Conservation (phyloP, 2,329 filamentous ascomycete genomes). For the Ophiostoma sp. region DNA sequence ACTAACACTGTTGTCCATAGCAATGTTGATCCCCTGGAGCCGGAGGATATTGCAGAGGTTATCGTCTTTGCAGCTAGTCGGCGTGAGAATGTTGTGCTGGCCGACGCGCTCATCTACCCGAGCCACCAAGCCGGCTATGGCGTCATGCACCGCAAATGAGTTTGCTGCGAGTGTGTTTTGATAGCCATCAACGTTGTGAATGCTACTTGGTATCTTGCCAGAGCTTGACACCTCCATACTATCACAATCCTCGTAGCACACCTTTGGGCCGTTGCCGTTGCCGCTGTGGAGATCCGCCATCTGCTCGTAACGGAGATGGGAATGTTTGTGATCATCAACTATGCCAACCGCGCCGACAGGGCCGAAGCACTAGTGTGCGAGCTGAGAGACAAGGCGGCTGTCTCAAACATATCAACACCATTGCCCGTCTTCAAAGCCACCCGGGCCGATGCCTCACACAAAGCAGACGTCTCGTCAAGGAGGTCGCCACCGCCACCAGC, state of each 20-base stretch:
- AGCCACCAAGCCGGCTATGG: slow-evolving; percentile 63
- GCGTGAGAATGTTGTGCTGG: slow-evolving; percentile 84
- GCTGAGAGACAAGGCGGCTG: neutral
- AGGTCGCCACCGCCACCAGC: neutral
- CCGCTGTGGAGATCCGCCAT: neutral
- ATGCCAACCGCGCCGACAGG: neutral
- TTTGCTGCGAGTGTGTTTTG: neutral
- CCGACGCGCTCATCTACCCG: slow-evolving; percentile 80
- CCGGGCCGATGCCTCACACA: neutral
- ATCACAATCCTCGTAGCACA: neutral
- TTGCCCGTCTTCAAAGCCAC: neutral
- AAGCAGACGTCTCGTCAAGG: neutral
- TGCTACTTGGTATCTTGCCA: too few relatives aligned
- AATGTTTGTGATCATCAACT: slow-evolving; percentile 5
- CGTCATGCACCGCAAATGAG: neutral
- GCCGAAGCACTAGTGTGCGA: neutral
- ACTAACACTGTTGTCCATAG: slow-evolving; percentile 35
- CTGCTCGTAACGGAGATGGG: neutral
- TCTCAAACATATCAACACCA: neutral
- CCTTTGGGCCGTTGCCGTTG: neutral
- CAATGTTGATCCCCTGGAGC: slow-evolving; percentile 74
- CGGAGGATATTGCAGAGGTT: slow-evolving; percentile 85
- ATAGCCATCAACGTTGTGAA: too few relatives aligned
- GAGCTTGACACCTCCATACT: too few relatives aligned
- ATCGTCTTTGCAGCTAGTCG: slow-evolving; percentile 79